Conservation (phyloP, 805 yeast species). For the Candida michaelii region DNA sequence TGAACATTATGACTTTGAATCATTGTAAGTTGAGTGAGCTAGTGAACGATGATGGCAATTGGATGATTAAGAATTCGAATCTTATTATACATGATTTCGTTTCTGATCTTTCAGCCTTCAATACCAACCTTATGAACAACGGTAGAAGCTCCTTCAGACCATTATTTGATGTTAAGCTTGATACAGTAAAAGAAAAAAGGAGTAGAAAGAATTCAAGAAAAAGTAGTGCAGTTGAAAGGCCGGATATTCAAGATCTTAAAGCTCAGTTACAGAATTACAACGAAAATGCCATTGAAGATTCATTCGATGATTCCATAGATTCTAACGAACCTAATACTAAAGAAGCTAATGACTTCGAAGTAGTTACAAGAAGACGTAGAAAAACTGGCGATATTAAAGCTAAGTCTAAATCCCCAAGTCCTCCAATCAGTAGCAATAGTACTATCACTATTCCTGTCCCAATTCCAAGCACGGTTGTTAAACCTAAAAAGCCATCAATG, state of each 20-base stretch:
- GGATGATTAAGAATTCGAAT: constrained; percentile 23
- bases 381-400: constrained; percentile 5
- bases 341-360: constrained; percentile 23
- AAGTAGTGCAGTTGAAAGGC: constrained; percentile 21
- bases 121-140: constrained; percentile 36
- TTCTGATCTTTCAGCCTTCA: constrained; percentile 19
- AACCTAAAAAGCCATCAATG: background rate
- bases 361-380: constrained; percentile 21
- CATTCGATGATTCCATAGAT: constrained; percentile 8
- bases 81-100: constrained; percentile 23
- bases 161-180: constrained; percentile 31
- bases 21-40: constrained; percentile 27
- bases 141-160: constrained; percentile 37
- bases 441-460: background rate
- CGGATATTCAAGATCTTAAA: constrained; percentile 25
- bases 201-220: constrained; percentile 21
- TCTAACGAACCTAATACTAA: background rate
- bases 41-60: constrained; percentile 16
- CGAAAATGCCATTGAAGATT: constrained; percentile 20
- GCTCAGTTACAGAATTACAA: constrained; percentile 20
- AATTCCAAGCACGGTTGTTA: background rate
- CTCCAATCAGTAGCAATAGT: constrained; percentile 1
- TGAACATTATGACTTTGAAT: constrained; percentile 25
- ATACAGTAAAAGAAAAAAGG: constrained; percentile 15
- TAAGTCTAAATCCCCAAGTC: constrained; percentile 8